Conservation (phyloP, 768 basidiomycete species). For the Tricholoma terreum region DNA sequence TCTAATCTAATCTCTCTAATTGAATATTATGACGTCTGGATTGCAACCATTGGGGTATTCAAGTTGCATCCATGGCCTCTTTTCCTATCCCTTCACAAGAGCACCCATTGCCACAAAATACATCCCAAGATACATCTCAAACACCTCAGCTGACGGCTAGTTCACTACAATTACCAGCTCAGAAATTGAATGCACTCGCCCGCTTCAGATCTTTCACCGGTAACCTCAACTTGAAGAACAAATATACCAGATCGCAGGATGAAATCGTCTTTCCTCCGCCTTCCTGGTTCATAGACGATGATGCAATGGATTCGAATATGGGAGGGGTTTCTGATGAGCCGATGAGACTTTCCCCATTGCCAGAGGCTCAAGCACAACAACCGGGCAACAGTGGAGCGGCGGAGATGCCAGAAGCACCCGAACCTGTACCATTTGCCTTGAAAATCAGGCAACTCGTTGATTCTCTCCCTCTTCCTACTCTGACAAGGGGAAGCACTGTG, state of each 20-base stretch:
- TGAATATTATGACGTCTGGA: no score
- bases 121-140: background rate
- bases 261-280: conserved; percentile 42
- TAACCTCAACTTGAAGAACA: conserved; percentile 16
- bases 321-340: background rate
- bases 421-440: conserved; percentile 36
- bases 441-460: conserved; percentile 36
- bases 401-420: conserved; percentile 23
- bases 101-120: background rate
- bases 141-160: background rate
- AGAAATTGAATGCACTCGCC: conserved; percentile 33
- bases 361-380: background rate
- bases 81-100: background rate
- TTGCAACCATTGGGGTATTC: background rate
- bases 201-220: conserved; percentile 35
- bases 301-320: conserved; percentile 6
- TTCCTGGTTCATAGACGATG: conserved; percentile 43
- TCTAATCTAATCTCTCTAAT: no score
- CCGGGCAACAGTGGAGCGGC: conserved; percentile 2
- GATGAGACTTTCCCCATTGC: background rate
- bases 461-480: conserved; percentile 30
- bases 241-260: conserved; percentile 12
- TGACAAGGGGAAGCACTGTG: conserved; percentile 16
- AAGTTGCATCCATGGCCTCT: background rate
- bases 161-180: conserved; percentile 22